Evolutionary conservation across 176 grass and related monocot species (phyloP).

Genomic region (Ampelocalamus luodianensis): DNA sequence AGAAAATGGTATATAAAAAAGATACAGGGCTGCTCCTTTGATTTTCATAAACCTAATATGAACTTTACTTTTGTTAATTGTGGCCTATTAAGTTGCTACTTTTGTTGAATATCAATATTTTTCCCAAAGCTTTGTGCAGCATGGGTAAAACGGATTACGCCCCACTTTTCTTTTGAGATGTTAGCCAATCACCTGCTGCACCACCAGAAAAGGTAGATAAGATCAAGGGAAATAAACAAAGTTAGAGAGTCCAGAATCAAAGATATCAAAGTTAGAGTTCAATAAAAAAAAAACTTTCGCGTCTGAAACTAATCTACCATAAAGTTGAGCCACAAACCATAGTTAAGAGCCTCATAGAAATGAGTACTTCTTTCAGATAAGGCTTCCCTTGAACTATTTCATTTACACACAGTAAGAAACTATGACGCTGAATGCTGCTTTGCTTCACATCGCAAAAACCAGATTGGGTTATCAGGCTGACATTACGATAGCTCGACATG

Average conservation of each 20-base stretch:
- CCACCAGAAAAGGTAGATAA: neutral
- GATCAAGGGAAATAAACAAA: neutral
- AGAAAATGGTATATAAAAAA: neutral
- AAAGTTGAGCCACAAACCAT: neutral
- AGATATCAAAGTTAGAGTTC: neutral
- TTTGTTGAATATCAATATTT: neutral
- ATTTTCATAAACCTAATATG: neutral
- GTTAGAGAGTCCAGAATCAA: neutral
- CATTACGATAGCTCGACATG: neutral
- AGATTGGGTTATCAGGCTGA: neutral
- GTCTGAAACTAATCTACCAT: neutral
- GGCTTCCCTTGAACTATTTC: neutral
- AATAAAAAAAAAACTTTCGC: neutral
- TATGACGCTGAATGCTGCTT: neutral
- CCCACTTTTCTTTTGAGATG: neutral
- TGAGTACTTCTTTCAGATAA: neutral
- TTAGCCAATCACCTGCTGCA: neutral
- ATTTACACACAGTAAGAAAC: neutral
- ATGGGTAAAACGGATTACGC: neutral
- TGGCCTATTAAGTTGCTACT: neutral
- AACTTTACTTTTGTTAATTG: neutral
- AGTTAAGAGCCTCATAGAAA: neutral
- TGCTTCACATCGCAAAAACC: neutral
- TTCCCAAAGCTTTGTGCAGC: neutral
- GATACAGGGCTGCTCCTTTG: neutral